Percentiles rank a stretch among this genome's conserved stretches.
Evolutionary conservation across 2,329 filamentous ascomycete genomes (phyloP).

Genomic region (Cytospora piceicola): DNA sequence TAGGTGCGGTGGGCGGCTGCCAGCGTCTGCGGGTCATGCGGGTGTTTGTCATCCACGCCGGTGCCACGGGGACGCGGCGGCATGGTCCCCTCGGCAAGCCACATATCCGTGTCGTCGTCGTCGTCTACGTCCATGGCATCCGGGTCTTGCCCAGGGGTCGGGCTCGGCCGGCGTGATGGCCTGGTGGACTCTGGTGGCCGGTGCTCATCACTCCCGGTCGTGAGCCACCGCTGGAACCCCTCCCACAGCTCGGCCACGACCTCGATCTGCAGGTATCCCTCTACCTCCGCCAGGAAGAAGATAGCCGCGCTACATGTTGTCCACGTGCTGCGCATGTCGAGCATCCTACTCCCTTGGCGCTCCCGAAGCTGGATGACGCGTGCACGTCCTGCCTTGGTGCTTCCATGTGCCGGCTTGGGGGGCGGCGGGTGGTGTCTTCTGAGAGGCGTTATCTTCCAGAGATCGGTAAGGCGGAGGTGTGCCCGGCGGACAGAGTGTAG

Average conservation of each 20-base stretch:
- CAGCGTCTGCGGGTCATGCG: slow-evolving; percentile 83
- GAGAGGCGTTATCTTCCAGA: slow-evolving; percentile 85
- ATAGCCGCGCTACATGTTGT: slow-evolving; percentile 84
- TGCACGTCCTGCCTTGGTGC: slow-evolving; percentile 61
- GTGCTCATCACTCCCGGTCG: slow-evolving; percentile 45
- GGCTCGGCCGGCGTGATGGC: slow-evolving; percentile 17
- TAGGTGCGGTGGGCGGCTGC: slow-evolving; percentile 79
- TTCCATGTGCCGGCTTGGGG: slow-evolving; percentile 65
- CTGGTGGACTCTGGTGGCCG: slow-evolving; percentile 31
- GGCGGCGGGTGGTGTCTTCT: slow-evolving; percentile 78
- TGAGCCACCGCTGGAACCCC: slow-evolving; percentile 77
- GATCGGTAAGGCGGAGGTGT: slow-evolving; percentile 78
- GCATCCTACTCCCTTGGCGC: slow-evolving; percentile 65
- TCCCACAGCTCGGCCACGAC: slow-evolving; percentile 82
- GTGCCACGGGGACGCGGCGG: slow-evolving; percentile 26
- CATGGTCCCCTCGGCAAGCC: slow-evolving; percentile 41
- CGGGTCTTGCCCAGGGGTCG: slow-evolving; percentile 2
- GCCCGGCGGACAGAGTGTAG: slow-evolving; percentile 83
- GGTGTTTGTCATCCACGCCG: slow-evolving; percentile 36
- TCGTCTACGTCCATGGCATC: slow-evolving; percentile 34
- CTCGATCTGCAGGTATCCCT: slow-evolving; percentile 87
- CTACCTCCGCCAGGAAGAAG: slow-evolving; percentile 86
- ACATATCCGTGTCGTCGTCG: slow-evolving; percentile 46
- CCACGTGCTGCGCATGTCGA: slow-evolving; percentile 81
- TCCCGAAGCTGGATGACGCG: slow-evolving; percentile 65